Conservation (phyloP, 1,139 yeast genomes). For the Hanseniaspora gamundiae region DNA sequence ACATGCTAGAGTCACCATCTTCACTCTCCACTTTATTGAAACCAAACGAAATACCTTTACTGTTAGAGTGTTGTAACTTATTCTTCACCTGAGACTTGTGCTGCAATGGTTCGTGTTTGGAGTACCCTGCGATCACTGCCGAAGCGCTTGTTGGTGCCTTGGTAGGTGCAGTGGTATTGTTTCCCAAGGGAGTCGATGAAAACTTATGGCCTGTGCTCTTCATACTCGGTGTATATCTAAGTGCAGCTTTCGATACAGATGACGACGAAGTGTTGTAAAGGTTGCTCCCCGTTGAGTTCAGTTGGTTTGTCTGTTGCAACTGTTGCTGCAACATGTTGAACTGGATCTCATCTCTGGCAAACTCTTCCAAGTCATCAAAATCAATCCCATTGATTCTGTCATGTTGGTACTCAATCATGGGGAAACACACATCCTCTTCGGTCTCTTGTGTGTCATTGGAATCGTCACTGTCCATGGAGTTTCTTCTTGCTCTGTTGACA, state of each 20-base stretch:
- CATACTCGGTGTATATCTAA: constrained; percentile 44
- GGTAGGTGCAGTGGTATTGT: neutral
- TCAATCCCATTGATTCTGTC: constrained; percentile 62
- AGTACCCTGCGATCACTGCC: neutral
- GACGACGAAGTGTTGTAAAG: constrained; percentile 7
- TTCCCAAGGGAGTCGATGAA: no score
- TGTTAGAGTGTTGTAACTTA: neutral
- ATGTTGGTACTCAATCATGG: constrained; percentile 63
- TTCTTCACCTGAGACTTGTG: neutral
- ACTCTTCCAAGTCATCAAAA: constrained; percentile 68
- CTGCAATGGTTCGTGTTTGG: constrained; percentile 4
- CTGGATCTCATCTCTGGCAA: constrained; percentile 35
- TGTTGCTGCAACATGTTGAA: constrained; percentile 1
- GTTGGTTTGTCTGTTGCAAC: constrained; percentile 1
- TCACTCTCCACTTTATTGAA: constrained; percentile 25
- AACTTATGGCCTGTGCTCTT: neutral
- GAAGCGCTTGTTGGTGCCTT: constrained; percentile 1
- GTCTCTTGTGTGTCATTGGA: constrained; percentile 74
- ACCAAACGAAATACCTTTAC: constrained; percentile 27
- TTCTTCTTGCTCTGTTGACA: constrained; percentile 16
- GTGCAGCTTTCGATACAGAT: constrained; percentile 37
- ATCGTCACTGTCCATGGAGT: constrained; percentile 46
- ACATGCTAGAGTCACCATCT: no score
- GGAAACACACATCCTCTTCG: constrained; percentile 96
- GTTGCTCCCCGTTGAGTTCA: neutral